These are phyloP conservation scores for Ophiostoma triangulosporum DNA, from an alignment of 2,329 filamentous ascomycete genomes.

Conservation along the genomic window DNA sequence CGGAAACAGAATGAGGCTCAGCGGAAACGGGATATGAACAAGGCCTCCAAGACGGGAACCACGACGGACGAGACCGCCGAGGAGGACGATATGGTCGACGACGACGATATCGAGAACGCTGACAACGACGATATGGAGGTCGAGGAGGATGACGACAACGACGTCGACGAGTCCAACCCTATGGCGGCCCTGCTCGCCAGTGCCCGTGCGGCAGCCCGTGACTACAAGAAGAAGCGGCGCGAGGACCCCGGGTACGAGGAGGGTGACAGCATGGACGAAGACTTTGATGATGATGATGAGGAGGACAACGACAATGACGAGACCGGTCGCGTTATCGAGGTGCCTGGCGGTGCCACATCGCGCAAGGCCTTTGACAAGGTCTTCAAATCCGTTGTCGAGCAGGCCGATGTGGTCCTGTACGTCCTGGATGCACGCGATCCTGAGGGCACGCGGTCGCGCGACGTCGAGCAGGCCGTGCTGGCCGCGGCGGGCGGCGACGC, in stretches of 20 bases:
- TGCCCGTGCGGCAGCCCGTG: constrained; percentile 61
- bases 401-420: constrained; percentile 83
- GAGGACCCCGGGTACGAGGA: constrained; percentile 47
- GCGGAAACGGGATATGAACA: constrained; percentile 57
- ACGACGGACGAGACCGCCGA: constrained; percentile 26
- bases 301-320: constrained; percentile 36
- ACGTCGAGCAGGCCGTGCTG: constrained; percentile 84
- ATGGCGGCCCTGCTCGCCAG: constrained; percentile 87
- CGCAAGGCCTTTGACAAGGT: constrained; percentile 87
- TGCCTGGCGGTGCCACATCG: constrained; percentile 47
- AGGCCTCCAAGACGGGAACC: constrained; percentile 45
- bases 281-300: constrained; percentile 32
- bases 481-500: constrained; percentile 46
- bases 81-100: constrained; percentile 29
- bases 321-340: constrained; percentile 33
- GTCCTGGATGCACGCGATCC: constrained; percentile 87
- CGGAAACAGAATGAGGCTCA: constrained; percentile 68
- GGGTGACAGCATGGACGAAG: constrained; percentile 27
- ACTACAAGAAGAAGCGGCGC: constrained; percentile 55
- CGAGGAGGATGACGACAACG: constrained; percentile 35
- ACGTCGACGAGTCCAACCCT: constrained; percentile 61
- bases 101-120: constrained; percentile 33
- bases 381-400: constrained; percentile 84
- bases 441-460: constrained; percentile 76
- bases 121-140: constrained; percentile 36